Conservation (phyloP, 306 rosid genomes). For the Rubus idaeus region DNA sequence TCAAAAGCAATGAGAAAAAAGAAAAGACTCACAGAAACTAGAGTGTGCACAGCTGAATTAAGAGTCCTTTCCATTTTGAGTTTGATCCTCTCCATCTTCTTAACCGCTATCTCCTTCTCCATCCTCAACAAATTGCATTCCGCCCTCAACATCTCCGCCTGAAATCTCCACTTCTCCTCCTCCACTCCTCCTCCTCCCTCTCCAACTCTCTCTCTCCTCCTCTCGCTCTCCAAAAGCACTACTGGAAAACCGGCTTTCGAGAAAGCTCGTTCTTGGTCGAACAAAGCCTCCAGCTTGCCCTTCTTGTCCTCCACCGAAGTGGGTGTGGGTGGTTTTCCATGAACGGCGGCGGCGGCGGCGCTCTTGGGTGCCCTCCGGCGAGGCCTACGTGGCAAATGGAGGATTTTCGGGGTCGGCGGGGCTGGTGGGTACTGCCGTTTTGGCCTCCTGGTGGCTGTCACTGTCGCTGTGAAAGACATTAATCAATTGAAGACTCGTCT, state of each 20-base stretch:
- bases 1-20: background rate
- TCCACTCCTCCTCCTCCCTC: conserved; percentile 37
- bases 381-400: conserved; percentile 70
- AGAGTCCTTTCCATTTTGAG: conserved; percentile 58
- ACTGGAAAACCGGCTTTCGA: conserved; percentile 37
- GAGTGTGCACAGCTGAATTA: conserved; percentile 63
- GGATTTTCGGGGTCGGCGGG: conserved; percentile 78
- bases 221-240: conserved; percentile 51
- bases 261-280: conserved; percentile 53
- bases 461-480: conserved; percentile 42
- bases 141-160: conserved; percentile 88
- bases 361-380: conserved; percentile 54
- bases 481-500: background rate
- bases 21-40: conserved; percentile 63
- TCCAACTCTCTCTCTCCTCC: conserved; percentile 60
- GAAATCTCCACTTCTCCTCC: conserved; percentile 89
- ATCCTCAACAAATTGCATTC: conserved; percentile 90
- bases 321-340: conserved; percentile 27
- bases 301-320: conserved; percentile 25
- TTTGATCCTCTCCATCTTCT: conserved; percentile 58
- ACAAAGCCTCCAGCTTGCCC: conserved; percentile 55
- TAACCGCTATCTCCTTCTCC: conserved; percentile 78
- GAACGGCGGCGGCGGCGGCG: background rate
- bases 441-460: conserved; percentile 47
- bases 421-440: conserved; percentile 79